A percentile compares a stretch with the other conserved stretches of the same genome.
These are phyloP conservation scores for Mrakia blollopis DNA, from an alignment of 768 basidiomycete species.

Conservation along the genomic window DNA sequence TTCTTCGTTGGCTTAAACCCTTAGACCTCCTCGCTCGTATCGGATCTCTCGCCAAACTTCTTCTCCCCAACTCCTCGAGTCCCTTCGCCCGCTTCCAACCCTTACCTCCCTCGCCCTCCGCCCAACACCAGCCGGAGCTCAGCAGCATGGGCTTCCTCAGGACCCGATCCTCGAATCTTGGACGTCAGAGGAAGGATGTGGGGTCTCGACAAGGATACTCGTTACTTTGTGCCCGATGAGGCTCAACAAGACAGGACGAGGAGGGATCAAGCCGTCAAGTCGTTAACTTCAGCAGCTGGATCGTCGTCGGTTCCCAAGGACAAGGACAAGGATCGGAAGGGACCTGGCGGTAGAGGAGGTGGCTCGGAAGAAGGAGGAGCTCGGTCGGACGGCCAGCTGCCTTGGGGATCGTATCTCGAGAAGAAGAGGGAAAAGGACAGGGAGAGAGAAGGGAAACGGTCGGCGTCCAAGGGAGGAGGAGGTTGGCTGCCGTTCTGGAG, in stretches of 20 bases:
- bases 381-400: not conserved
- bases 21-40: not conserved
- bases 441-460: not conserved
- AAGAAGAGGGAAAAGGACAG: conserved; percentile 5
- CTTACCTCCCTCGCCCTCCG: not conserved
- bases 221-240: not conserved
- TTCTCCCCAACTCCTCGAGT: conserved; percentile 2
- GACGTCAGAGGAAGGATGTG: conserved; percentile 10
- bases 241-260: not conserved
- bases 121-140: not conserved
- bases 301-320: not conserved
- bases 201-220: not conserved
- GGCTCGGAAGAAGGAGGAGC: not conserved
- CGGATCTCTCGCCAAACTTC: conserved; percentile 12
- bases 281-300: not conserved
- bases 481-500: conserved; percentile 13
- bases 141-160: conserved; percentile 15
- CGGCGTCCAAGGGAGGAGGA: not conserved
- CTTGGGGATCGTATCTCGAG: conserved; percentile 11
- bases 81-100: not conserved
- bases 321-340: not conserved
- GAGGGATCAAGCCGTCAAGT: not conserved
- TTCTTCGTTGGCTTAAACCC: no score
- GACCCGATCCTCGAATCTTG: not conserved
- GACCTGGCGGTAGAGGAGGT: not conserved